Conservation (phyloP, 805 yeast genomes). For the Zygosaccharomyces bisporus region DNA sequence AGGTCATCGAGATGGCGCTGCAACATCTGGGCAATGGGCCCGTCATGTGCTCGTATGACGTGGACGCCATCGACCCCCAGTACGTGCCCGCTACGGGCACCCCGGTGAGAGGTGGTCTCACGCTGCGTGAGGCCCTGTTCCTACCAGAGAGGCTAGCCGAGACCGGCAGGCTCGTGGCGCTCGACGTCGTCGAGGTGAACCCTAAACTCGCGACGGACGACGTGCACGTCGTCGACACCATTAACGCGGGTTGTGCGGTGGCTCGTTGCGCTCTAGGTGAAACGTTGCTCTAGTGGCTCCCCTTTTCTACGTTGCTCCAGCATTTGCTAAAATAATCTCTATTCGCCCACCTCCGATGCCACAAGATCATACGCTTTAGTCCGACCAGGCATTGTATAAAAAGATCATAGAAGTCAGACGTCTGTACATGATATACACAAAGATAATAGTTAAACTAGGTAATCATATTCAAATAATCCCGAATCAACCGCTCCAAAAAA, state of each 20-base stretch:
- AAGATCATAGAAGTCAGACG: neutral
- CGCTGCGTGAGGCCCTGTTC: conserved; percentile 90
- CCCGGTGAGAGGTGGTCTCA: conserved; percentile 93
- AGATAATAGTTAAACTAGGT: too few relatives aligned
- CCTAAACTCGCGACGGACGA: conserved; percentile 82
- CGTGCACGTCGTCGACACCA: conserved; percentile 73
- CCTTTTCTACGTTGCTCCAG: neutral
- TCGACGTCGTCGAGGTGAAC: conserved; percentile 92
- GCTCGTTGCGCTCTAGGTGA: conserved; percentile 95
- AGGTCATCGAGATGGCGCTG: conserved; percentile 89
- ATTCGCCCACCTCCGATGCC: too few relatives aligned
- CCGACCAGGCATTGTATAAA: conserved; percentile 1
- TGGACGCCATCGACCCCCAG: conserved; percentile 93
- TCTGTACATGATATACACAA: neutral
- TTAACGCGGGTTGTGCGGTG: conserved; percentile 83
- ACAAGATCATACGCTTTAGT: too few relatives aligned
- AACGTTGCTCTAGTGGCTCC: conserved; percentile 46
- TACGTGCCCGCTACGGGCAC: conserved; percentile 98
- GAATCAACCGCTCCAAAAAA: neutral
- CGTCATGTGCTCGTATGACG: conserved; percentile 88
- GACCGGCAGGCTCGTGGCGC: conserved; percentile 79
- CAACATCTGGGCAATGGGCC: conserved; percentile 65
- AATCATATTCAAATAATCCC: too few relatives aligned
- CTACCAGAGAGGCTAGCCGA: conserved; percentile 89
- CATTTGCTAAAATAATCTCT: too few relatives aligned